Conservation (phyloP, 2,329 filamentous ascomycete genomes). For the Exutisphaerella laricina region DNA sequence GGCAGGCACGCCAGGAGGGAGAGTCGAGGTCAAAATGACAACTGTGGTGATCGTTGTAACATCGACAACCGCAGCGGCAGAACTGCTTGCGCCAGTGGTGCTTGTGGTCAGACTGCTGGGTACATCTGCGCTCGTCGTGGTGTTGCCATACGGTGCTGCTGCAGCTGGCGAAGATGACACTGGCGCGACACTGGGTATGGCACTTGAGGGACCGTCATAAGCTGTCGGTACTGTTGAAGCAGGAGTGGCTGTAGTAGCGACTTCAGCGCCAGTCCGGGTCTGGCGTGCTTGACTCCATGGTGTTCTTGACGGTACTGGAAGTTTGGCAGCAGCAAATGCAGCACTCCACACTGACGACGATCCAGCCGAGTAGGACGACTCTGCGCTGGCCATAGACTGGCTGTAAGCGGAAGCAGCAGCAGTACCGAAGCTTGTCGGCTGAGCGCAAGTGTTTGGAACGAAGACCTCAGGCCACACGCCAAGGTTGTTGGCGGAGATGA, state of each 20-base stretch:
- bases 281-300: conserved; percentile 11
- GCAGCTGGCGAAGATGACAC: not conserved
- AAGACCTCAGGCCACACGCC: conserved; percentile 21
- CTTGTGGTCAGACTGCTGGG: too few relatives aligned
- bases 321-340: conserved; percentile 16
- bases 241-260: conserved; percentile 5
- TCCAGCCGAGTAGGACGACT: conserved; percentile 14
- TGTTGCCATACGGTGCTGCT: not conserved
- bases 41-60: conserved; percentile 18
- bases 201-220: not conserved
- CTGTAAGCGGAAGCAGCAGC: conserved; percentile 16
- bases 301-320: conserved; percentile 10
- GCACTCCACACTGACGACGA: conserved; percentile 11
- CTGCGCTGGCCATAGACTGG: conserved; percentile 10
- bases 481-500: conserved; percentile 16
- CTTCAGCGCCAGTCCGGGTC: conserved; percentile 2
- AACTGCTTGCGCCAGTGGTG: not conserved
- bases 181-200: not conserved
- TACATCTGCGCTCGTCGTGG: not conserved
- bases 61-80: not conserved
- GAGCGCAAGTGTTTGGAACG: conserved; percentile 22
- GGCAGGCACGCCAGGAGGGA: conserved; percentile 6
- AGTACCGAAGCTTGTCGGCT: conserved; percentile 17
- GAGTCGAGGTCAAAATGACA: conserved; percentile 15
- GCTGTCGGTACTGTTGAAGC: not conserved